phyloP scores from a whole-genome alignment of 2,329 filamentous ascomycete genomes.

The Coniochaeta sp. region DNA sequence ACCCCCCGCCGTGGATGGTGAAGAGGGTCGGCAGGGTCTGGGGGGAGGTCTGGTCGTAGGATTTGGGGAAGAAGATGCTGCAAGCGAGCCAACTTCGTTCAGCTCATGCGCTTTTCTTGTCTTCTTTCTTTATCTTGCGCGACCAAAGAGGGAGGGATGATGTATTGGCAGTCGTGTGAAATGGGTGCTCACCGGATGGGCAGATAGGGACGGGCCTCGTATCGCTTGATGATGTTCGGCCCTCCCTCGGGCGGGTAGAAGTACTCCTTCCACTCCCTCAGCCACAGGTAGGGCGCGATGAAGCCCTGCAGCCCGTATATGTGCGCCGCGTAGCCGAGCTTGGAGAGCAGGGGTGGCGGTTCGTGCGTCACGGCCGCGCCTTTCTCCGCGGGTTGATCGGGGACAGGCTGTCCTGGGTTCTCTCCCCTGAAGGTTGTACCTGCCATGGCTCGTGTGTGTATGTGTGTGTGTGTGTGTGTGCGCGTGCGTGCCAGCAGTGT shows the following conservation, averaged over 20 bases:
- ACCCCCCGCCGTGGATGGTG: constrained; percentile 45
- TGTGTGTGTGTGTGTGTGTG: background rate
- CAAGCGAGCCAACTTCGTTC: too few species aligned
- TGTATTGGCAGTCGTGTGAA: background rate
- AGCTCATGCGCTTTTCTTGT: too few species aligned
- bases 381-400: background rate
- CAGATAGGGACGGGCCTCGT: constrained; percentile 23
- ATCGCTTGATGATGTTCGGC: constrained; percentile 26
- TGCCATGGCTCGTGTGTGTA: background rate
- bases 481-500: background rate
- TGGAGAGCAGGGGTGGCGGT: constrained; percentile 13
- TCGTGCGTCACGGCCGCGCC: constrained; percentile 2
- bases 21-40: constrained; percentile 33
- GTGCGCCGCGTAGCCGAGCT: constrained; percentile 13
- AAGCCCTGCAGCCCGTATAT: constrained; percentile 18
- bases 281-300: constrained; percentile 11
- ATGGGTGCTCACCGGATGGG: constrained; percentile 22
- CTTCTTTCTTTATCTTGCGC: background rate
- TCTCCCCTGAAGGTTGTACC: background rate
- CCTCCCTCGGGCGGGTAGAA: constrained; percentile 15
- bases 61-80: constrained; percentile 32
- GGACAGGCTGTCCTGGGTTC: background rate
- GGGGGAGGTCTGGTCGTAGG: constrained; percentile 18
- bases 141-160: background rate
- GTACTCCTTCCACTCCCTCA: constrained; percentile 19